A percentile compares a stretch with the other conserved stretches of the same genome.
These are phyloP conservation scores for Fusarium lateritium DNA, from an alignment of 2,329 filamentous ascomycete genomes.

Conservation along the genomic window DNA sequence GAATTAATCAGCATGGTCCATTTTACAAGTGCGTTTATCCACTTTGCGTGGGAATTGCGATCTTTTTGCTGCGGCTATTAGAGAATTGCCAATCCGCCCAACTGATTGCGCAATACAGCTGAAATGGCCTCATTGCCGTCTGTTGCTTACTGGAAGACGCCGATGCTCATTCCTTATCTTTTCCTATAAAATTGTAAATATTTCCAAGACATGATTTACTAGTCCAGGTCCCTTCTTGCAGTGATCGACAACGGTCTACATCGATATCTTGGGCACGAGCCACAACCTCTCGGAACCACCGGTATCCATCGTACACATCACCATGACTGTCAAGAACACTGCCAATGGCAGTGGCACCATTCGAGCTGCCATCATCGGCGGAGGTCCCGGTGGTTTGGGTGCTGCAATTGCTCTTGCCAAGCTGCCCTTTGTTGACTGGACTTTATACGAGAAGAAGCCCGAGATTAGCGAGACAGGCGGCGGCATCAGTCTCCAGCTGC, in stretches of 20 bases:
- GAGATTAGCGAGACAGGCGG: conserved; percentile 56
- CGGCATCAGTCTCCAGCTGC: conserved; percentile 55
- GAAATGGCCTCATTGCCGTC: conserved; percentile 36
- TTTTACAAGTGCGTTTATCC: conserved; percentile 4
- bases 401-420: conserved; percentile 53
- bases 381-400: conserved; percentile 50
- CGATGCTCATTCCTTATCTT: not conserved
- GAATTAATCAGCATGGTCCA: conserved; percentile 42
- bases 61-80: conserved; percentile 16
- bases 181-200: not conserved
- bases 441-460: conserved; percentile 55
- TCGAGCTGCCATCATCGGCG: conserved; percentile 49
- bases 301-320: not conserved
- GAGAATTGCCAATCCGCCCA: conserved; percentile 37
- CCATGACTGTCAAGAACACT: conserved; percentile 40
- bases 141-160: not conserved
- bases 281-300: not conserved
- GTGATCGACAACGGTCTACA: not conserved
- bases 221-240: not conserved
- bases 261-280: not conserved
- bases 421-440: conserved; percentile 51
- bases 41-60: conserved; percentile 5
- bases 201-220: not conserved
- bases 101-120: conserved; percentile 43
- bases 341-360: conserved; percentile 29